phyloP scores from a whole-genome alignment of 129 eudicot species.

The Artemisia argyi region DNA sequence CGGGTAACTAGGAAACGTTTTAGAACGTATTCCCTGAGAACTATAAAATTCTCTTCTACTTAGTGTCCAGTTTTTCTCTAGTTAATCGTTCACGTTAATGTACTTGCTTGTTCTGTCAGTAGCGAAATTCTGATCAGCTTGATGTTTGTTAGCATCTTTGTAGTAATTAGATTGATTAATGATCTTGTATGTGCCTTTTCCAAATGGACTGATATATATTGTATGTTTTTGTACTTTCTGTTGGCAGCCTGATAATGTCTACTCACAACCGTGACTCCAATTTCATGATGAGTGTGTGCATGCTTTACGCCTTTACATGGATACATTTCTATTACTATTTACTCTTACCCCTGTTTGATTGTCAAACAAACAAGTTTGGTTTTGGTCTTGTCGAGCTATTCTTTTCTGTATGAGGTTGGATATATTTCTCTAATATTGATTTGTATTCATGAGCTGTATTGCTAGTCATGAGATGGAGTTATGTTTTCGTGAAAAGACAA shows the following conservation, averaged over 20 bases:
- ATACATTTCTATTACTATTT: conserved; percentile 4
- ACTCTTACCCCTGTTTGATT: conserved; percentile 12
- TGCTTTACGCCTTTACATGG: neutral
- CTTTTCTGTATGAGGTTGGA: too few species aligned
- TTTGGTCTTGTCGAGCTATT: too few species aligned
- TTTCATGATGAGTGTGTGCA: conserved; percentile 73
- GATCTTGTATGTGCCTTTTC: conserved; percentile 9
- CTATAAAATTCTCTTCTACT: neutral
- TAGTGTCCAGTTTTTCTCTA: neutral
- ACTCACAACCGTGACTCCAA: conserved; percentile 78
- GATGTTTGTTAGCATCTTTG: conserved; percentile 11
- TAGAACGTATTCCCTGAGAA: neutral
- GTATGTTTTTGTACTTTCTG: neutral
- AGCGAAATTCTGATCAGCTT: conserved; percentile 8
- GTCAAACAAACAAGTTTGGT: conserved; percentile 8
- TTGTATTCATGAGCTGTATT: too few species aligned
- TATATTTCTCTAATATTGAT: too few species aligned
- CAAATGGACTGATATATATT: conserved; percentile 21
- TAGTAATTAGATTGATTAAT: neutral
- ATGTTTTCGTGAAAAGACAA: too few species aligned
- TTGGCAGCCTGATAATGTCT: conserved; percentile 72
- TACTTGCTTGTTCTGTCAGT: neutral
- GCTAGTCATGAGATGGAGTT: too few species aligned
- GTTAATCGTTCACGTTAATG: neutral
- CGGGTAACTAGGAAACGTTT: neutral